These are phyloP conservation scores for Exophiala lecanii-corni DNA, from an alignment of 2,329 filamentous ascomycete species.

Conservation along the genomic window DNA sequence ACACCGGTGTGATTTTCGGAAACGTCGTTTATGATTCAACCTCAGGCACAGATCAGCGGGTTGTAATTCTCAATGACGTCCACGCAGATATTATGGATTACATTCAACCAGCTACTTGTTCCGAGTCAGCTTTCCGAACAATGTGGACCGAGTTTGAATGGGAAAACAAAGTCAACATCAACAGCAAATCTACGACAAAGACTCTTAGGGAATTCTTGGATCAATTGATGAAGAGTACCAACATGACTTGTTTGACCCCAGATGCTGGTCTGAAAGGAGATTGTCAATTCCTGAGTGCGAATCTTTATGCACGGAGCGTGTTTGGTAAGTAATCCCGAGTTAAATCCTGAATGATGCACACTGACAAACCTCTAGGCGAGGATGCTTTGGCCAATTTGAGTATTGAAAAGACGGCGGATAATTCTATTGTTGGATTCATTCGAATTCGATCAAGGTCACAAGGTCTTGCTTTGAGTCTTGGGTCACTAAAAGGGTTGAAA, in stretches of 20 bases:
- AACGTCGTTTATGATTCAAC: conserved; percentile 97
- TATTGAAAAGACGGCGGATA: conserved; percentile 95
- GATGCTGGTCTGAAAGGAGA: conserved; percentile 96
- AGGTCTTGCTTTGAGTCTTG: conserved; percentile 86
- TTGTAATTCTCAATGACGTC: conserved; percentile 95
- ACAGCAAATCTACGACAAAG: conserved; percentile 76
- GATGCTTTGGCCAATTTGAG: conserved; percentile 95
- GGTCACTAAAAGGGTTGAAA: conserved; percentile 90
- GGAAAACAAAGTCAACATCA: conserved; percentile 99
- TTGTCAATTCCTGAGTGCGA: conserved; percentile 95
- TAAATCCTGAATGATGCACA: neutral
- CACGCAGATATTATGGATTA: conserved; percentile 99
- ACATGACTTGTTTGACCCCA: conserved; percentile 96
- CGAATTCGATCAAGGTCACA: conserved; percentile 96
- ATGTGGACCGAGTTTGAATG: conserved; percentile 99
- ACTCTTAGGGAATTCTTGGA: conserved; percentile 85
- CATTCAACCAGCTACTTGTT: conserved; percentile 94
- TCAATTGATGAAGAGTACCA: conserved; percentile 93
- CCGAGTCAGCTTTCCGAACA: conserved; percentile 96
- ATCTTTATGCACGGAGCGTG: conserved; percentile 91
- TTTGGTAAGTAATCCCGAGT: conserved; percentile 68
- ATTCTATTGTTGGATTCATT: conserved; percentile 93
- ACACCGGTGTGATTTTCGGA: conserved; percentile 97
- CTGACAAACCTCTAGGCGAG: conserved; percentile 63
- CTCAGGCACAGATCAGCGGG: conserved; percentile 86